These are phyloP conservation scores for Anastatica hierochuntica DNA, from an alignment of 345 rosid genomes.

Conservation along the genomic window DNA sequence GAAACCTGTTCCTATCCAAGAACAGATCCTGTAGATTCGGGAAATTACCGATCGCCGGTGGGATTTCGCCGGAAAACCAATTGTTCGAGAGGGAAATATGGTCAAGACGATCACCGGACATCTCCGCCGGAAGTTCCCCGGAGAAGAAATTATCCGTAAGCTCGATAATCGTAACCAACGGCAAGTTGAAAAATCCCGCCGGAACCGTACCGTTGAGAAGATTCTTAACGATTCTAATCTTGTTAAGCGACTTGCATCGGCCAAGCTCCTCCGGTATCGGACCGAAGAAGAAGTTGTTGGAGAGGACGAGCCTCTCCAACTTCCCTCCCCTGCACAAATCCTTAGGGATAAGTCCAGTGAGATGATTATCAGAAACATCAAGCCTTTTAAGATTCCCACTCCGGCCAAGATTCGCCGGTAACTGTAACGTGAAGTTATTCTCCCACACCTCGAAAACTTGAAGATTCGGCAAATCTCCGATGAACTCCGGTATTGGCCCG, in stretches of 20 bases:
- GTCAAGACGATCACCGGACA: not conserved
- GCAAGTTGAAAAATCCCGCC: not conserved
- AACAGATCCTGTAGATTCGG: not conserved
- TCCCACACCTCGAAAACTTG: not conserved
- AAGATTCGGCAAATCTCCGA: not conserved
- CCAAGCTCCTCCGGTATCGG: not conserved
- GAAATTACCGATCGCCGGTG: not conserved
- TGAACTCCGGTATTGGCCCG: not conserved
- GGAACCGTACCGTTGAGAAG: not conserved
- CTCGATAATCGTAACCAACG: not conserved
- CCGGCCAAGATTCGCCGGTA: not conserved
- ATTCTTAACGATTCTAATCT: not conserved
- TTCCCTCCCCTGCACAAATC: not conserved
- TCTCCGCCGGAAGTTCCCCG: not conserved
- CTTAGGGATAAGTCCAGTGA: not conserved
- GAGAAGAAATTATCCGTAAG: not conserved
- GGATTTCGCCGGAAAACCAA: not conserved
- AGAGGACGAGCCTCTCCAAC: not conserved
- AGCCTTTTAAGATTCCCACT: not conserved
- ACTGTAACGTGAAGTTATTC: not conserved
- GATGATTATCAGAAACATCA: not conserved
- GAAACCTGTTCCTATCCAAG: not conserved
- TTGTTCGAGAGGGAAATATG: not conserved
- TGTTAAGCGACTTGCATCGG: not conserved
- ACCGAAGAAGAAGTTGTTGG: not conserved